Evolutionary conservation across 495 filamentous ascomycete genomes (phyloP), one percentile per base, ranked within the genome.

Genomic region (Trichoderma reesei): DNA sequence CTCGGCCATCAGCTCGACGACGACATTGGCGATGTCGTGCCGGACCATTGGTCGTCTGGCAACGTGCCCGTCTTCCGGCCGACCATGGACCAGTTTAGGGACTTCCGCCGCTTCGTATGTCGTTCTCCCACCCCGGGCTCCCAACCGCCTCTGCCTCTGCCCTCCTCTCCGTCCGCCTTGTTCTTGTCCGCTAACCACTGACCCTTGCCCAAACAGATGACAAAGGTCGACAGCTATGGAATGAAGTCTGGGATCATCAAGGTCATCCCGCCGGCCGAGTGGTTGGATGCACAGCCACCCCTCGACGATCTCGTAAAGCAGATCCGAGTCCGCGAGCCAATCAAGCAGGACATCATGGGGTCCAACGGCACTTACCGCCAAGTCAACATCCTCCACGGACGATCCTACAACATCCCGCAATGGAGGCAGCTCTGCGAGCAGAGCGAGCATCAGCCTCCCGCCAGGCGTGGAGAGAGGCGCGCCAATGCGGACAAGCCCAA

Each of bases 201-300:
- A 14, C 36, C 54, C 18, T 46, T 5, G 26, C 14, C 64, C 69
- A 13, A 60, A 33, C 60, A 83, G 76, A 87, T 96, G 79, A 81
- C 86, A 56, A 94, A 89, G 73, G 85, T 98, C 67, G 88, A 98
- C 72, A 86, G 86, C 65, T 95, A 97, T 73, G 94, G 94, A 68
- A 98, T 98, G 94, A 88, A 90, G 75, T 91, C 91, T 14, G 94
- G 94, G 14, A 97, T 98, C 70, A 83, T 97, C 70, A 98, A 98
- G 74, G 88, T 98, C 59, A 86, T 98, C 66, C 92, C 94, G 38
- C 95, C 94, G 2, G 79, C 88, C 70, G 95, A 97, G 86, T 98
- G 94, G 94, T 90, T 80, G 72, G 88, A 91, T 66, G 76, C 85
- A 33, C 85, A 93, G 33, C 88, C 90, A 20, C 73, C 82, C 39